Evolutionary conservation across 2,329 filamentous ascomycete genomes (phyloP).

Genomic region (Ascochyta fabae): DNA sequence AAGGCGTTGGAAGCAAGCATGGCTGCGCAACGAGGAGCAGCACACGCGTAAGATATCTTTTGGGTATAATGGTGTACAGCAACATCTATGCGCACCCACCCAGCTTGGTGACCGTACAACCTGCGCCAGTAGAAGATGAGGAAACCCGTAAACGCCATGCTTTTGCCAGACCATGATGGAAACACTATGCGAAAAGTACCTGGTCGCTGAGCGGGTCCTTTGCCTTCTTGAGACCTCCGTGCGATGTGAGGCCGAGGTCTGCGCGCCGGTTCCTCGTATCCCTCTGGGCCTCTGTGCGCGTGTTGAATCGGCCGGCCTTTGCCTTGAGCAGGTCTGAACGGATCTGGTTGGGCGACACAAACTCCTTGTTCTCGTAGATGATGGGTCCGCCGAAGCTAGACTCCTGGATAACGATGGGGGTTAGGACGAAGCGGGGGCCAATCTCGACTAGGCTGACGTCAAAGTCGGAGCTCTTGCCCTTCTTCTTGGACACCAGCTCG

Average conservation of each 20-base stretch:
- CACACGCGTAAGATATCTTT: constrained; percentile 26
- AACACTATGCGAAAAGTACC: constrained; percentile 72
- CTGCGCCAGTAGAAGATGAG: constrained; percentile 18
- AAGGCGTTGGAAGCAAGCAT: constrained; percentile 43
- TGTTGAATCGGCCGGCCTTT: constrained; percentile 80
- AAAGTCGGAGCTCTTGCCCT: constrained; percentile 65
- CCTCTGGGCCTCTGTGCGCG: constrained; percentile 73
- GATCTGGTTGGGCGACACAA: constrained; percentile 94
- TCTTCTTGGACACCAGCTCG: constrained; percentile 45
- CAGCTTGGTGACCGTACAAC: constrained; percentile 8
- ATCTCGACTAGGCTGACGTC: constrained; percentile 90
- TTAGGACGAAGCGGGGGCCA: constrained; percentile 89
- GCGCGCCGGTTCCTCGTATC: constrained; percentile 77
- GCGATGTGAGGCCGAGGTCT: constrained; percentile 75
- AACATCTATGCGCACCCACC: constrained; percentile 3
- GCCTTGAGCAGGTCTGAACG: constrained; percentile 77
- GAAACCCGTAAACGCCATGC: constrained; percentile 27
- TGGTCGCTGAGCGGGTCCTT: constrained; percentile 77
- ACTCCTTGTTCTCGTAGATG: constrained; percentile 98
- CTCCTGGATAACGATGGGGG: constrained; percentile 93
- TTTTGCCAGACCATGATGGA: constrained; percentile 17
- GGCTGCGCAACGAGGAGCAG: constrained; percentile 28
- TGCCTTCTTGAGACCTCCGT: constrained; percentile 67
- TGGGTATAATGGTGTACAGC: constrained; percentile 32
- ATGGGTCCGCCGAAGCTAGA: constrained; percentile 94